Base-by-base conservation (phyloP, 2,329 filamentous ascomycete genomes). In the Fusarium sp. region DNA sequence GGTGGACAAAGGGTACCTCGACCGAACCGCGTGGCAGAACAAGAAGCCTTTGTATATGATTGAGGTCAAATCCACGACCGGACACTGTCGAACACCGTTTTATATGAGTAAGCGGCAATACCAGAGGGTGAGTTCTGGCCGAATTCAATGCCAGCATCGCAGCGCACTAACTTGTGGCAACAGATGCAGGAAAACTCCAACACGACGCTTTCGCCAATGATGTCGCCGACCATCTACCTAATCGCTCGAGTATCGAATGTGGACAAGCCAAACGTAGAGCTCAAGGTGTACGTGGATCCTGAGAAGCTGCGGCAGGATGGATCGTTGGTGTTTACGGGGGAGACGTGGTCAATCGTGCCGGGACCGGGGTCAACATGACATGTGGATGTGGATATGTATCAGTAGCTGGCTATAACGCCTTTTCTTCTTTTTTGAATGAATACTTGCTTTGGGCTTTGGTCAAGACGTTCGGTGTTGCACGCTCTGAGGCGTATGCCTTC, bases 41-140 rank as follows among this genome's bases (percentile, higher is more conserved):
- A 64, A 60, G 52, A 68, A 51, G 4, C 83, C 80, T 1, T 67
- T 77, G 34, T 88, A 86, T 66, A 82, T 80, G 23, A 81, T 88
- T 3, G 86, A 88, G 59, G 86, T 88, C 37, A 88, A 88, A 70
- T 80, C 84, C 1, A 87, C 85, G 0, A 82, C 80, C 0, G 72
- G 73, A 1, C 50, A 66, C 2, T 80, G 76, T 44, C 73, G 78
- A 2, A 81, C 78, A 7, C 78, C 81, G 0, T 87, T 88, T 57
- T 87, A 75, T 50, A 81, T 87, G 77, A 86, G 83, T 68, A 78
- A 81, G 31, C 65, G 70, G 1, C 85, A 88, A 69, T 85, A 83
- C 54, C 60, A 74, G 39, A 73, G 76, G 66, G 84, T 84, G 70
- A 71, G 79, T 78, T 16, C 16, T 10, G 5, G 2, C 47, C 13